Evolutionary conservation across 176 grass and related monocot species (phyloP), one percentile per base, ranked within the genome.

Genomic region (Dendrocalamus sinicus): DNA sequence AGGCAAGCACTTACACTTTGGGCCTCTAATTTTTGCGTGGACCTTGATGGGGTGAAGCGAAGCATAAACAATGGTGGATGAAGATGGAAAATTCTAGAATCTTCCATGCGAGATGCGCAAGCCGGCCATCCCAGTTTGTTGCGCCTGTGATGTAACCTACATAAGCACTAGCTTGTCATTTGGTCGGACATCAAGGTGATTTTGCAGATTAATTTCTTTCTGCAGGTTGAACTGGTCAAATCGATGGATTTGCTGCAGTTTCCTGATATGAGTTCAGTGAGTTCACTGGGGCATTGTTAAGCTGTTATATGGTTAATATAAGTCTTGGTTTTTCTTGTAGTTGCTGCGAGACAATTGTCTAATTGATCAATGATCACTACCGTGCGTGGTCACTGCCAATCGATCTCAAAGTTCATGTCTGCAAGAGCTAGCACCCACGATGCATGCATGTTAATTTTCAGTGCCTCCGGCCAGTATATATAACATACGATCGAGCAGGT

Each of bases 81-180:
- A 37, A 15, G 66, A 60, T 57, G 35, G 37, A 70, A 77, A 20
- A 11, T 8, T 85, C 62, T 57, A 77, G 47, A 85, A 85, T 14
- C 73, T 55, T 77, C 62, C 15, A 60, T 58, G 11, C 24, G 14
- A 9, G 46, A 26, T 26, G 59, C 23, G 2, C 30, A 52, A 35
- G 35, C 9, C 2, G 22, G 12, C n/a, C 23, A 19, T 14, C 15
- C 20, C 39, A 55, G 53, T 20, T 8, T 55, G 53, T 62, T 83
- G 53, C 54, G 62, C 40, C 3, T n/a, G 7, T 14, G 63, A 67
- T 8, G 26, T 41, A 30, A 47, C 58, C n/a, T 28, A 44, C 44
- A 15, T 63, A 46, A 20, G 35, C 35, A 37, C 3, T 3, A 19
- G 20, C 11, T 81, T 22, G 45, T 35, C 16, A 80, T 50, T 48